Percentiles rank a stretch among this genome's conserved stretches.
Conservation (phyloP, 495 filamentous ascomycete genomes). For the Lasiosphaeria miniovina region DNA sequence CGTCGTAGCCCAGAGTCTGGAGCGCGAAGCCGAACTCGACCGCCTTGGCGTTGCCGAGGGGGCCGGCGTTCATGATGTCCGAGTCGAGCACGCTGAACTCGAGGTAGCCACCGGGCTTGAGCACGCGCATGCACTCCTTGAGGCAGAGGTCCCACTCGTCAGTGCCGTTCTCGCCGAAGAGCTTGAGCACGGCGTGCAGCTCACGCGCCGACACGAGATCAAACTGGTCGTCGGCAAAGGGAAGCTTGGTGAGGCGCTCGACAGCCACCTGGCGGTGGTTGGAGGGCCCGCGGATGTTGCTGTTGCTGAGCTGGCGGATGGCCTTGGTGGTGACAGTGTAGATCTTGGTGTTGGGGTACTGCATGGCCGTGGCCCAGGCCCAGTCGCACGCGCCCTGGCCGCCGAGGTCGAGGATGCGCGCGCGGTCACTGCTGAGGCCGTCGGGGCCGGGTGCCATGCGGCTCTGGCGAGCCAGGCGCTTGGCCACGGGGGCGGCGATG, state of each 20-base stretch:
- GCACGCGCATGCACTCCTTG: slow-evolving; percentile 78
- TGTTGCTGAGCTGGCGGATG: slow-evolving; percentile 61
- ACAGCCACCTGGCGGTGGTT: slow-evolving; percentile 85
- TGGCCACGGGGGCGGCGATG: slow-evolving; percentile 70
- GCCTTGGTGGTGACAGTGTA: slow-evolving; percentile 77
- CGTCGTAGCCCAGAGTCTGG: slow-evolving; percentile 82
- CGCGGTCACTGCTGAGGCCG: slow-evolving; percentile 46
- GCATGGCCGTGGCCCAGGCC: slow-evolving; percentile 88
- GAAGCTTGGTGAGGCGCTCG: slow-evolving; percentile 69
- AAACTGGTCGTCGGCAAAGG: slow-evolving; percentile 85
- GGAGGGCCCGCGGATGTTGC: slow-evolving; percentile 70
- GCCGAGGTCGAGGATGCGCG: slow-evolving; percentile 81
- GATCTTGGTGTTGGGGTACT: slow-evolving; percentile 78
- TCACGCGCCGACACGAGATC: slow-evolving; percentile 91
- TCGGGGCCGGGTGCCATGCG: slow-evolving; percentile 40
- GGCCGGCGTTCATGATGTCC: slow-evolving; percentile 79
- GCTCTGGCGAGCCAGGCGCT: slow-evolving; percentile 52
- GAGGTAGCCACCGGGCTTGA: slow-evolving; percentile 89
- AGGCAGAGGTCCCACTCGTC: slow-evolving; percentile 91
- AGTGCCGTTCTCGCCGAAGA: slow-evolving; percentile 53
- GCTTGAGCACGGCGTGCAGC: slow-evolving; percentile 75
- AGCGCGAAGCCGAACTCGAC: slow-evolving; percentile 89
- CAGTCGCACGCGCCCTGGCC: slow-evolving; percentile 85
- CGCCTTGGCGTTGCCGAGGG: slow-evolving; percentile 70
- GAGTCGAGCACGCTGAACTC: slow-evolving; percentile 89